phyloP scores from a whole-genome alignment of 2,329 filamentous ascomycete species.

The Fusarium globosum region DNA sequence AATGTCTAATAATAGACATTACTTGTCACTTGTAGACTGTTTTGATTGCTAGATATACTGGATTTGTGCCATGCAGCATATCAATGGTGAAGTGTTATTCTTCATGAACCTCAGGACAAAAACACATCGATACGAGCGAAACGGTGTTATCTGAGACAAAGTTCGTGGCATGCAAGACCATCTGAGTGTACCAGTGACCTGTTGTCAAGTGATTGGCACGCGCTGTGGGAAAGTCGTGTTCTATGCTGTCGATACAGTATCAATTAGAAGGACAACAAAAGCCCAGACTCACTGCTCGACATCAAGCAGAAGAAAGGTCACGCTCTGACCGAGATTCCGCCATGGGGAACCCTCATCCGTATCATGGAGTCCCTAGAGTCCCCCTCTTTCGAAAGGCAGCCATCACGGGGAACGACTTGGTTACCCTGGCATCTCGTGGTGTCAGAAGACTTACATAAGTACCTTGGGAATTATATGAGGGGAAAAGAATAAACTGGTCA shows the following conservation, averaged over 20 bases:
- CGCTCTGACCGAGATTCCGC: slow-evolving; percentile 1
- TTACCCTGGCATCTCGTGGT: background rate
- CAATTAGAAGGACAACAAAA: background rate
- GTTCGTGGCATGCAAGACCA: background rate
- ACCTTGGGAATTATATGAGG: background rate
- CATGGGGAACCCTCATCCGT: slow-evolving; percentile 3
- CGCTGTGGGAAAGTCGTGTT: slow-evolving; percentile 14
- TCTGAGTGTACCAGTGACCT: background rate
- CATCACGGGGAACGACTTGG: slow-evolving; percentile 12
- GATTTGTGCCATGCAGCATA: background rate
- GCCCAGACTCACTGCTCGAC: background rate
- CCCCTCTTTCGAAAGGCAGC: slow-evolving; percentile 9
- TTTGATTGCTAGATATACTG: background rate
- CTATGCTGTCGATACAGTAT: background rate
- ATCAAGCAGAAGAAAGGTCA: slow-evolving; percentile 19
- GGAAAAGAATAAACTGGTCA: background rate
- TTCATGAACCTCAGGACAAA: slow-evolving; percentile 12
- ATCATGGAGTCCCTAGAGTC: background rate
- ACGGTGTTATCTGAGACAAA: background rate
- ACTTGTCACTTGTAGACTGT: background rate
- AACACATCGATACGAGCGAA: background rate
- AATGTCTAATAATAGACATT: background rate
- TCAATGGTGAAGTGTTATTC: background rate
- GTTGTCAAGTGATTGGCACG: slow-evolving; percentile 25
- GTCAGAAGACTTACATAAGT: background rate